These are phyloP conservation scores for Mycena polygramma DNA, from an alignment of 768 basidiomycete genomes.

Conservation along the genomic window DNA sequence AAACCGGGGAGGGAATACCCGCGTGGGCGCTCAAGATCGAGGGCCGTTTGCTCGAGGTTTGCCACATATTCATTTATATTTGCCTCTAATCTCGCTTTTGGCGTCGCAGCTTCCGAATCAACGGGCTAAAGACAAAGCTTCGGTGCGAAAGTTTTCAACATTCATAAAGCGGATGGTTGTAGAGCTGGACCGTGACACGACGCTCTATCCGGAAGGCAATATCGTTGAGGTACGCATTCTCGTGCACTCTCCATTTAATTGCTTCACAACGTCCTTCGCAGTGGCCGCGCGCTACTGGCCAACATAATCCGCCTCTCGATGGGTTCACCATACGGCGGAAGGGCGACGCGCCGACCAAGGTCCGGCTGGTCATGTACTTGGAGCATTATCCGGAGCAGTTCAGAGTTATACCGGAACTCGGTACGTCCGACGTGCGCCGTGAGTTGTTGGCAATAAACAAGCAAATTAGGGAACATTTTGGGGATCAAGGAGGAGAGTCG, in stretches of 20 bases:
- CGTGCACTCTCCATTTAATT: too few relatives aligned
- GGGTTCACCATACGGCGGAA: slow-evolving; percentile 89
- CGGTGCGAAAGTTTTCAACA: slow-evolving; percentile 86
- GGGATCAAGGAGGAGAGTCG: slow-evolving; percentile 90
- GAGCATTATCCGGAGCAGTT: slow-evolving; percentile 91
- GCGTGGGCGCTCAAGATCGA: slow-evolving; percentile 92
- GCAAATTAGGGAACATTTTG: slow-evolving; percentile 67
- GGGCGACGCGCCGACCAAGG: slow-evolving; percentile 83
- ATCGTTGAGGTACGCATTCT: slow-evolving; percentile 81
- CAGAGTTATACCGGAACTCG: slow-evolving; percentile 82
- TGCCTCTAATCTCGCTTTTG: background rate
- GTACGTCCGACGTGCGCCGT: slow-evolving; percentile 49
- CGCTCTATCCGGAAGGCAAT: slow-evolving; percentile 86
- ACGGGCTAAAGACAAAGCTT: slow-evolving; percentile 70
- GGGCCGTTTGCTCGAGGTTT: slow-evolving; percentile 85
- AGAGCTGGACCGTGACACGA: slow-evolving; percentile 88
- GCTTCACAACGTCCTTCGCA: slow-evolving; percentile 39
- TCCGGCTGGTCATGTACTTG: slow-evolving; percentile 87
- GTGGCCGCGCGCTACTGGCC: slow-evolving; percentile 74
- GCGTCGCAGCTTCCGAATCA: slow-evolving; percentile 66
- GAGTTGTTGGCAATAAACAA: too few relatives aligned
- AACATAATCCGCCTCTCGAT: slow-evolving; percentile 75
- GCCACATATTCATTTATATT: slow-evolving; percentile 37
- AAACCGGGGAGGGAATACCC: slow-evolving; percentile 90
- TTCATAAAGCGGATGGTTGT: slow-evolving; percentile 87